Evolutionary conservation across 2,329 filamentous ascomycete species (phyloP).

Genomic region (Pseudogymnoascus sp.): DNA sequence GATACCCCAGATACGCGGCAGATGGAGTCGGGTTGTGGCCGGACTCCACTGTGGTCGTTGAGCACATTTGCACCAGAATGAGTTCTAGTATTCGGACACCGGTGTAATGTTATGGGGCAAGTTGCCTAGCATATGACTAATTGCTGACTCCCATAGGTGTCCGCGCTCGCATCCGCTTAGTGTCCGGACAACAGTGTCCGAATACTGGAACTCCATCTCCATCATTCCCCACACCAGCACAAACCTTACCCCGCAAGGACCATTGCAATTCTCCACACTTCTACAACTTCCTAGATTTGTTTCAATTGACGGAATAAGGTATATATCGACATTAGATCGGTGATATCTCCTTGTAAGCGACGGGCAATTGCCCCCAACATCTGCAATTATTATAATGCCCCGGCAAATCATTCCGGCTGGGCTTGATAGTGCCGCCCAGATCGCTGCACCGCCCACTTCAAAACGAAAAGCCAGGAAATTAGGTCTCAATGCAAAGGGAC

Average conservation of each 20-base stretch:
- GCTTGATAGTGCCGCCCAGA: neutral
- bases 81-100: no score
- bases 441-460: neutral
- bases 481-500: neutral
- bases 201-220: neutral
- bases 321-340: neutral
- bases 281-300: neutral
- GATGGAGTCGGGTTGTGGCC: neutral
- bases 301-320: neutral
- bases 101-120: no score
- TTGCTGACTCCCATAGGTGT: no score
- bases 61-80: no score
- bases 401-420: neutral
- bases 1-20: neutral
- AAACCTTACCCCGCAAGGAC: neutral
- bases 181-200: no score
- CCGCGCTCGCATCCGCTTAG: no score
- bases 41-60: no score
- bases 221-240: neutral
- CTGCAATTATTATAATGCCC: neutral
- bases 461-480: conserved; percentile 2
- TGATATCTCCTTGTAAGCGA: neutral
- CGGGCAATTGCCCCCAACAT: neutral
- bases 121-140: no score
- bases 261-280: neutral